Conservation (phyloP, 306 rosid genomes). For the Quercus engelmannii region DNA sequence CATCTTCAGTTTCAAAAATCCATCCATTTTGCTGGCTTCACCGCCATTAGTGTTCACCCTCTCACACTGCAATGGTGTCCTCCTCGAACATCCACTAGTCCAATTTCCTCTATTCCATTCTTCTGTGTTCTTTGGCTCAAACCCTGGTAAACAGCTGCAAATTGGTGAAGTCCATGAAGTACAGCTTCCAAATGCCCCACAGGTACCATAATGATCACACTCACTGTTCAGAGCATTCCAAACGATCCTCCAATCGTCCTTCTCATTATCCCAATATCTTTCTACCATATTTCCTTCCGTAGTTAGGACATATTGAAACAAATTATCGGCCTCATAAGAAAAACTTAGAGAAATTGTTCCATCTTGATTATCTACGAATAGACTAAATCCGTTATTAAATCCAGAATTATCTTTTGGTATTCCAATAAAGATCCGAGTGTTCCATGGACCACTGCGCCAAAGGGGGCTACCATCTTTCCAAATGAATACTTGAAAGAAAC, state of each 20-base stretch:
- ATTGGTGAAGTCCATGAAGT: neutral
- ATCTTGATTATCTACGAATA: neutral
- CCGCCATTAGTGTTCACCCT: neutral
- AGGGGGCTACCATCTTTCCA: slow-evolving; percentile 38
- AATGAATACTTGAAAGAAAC: slow-evolving; percentile 36
- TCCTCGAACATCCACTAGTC: slow-evolving; percentile 22
- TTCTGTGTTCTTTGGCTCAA: slow-evolving; percentile 15
- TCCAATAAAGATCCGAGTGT: slow-evolving; percentile 38
- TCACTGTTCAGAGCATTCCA: neutral
- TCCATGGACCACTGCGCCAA: slow-evolving; percentile 62
- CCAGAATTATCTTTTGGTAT: neutral
- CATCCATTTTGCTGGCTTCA: slow-evolving; percentile 9
- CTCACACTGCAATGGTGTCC: slow-evolving; percentile 22
- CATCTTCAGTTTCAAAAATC: slow-evolving; percentile 18
- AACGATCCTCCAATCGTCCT: slow-evolving; percentile 5
- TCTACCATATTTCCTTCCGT: neutral
- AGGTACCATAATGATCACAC: slow-evolving; percentile 32
- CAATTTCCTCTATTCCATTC: slow-evolving; percentile 13
- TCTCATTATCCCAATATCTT: neutral
- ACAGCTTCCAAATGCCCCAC: slow-evolving; percentile 28
- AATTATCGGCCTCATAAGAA: neutral
- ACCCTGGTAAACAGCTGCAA: slow-evolving; percentile 48
- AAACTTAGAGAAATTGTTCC: neutral
- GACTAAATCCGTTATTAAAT: neutral
- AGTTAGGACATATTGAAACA: neutral